Evolutionary conservation across 148 eudicot genomes (phyloP), one percentile per base, ranked within the genome.

Genomic region (Rhododendron griersonianum): DNA sequence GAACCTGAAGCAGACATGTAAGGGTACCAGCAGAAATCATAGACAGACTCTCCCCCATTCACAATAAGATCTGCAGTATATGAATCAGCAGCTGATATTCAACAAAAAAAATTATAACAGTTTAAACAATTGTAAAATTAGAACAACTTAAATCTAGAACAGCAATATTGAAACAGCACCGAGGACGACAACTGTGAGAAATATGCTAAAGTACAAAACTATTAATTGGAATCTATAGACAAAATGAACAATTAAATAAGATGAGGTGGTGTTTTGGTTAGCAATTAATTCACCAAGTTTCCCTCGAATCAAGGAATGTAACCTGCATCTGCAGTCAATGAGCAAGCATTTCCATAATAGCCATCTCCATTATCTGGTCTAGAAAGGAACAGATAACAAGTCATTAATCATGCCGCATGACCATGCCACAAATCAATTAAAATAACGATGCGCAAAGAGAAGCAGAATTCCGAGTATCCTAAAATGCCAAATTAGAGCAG

Each of bases 21-120:
- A 1, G 99, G 99, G 85, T 97, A 97, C 99, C 99, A 97, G 90
- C 98, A 95, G 87, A 88, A 95, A 87, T 97, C 99, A 90, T 97
- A 97, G n/a, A 95, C 91, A 77, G 99, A 88, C 89, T 97, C 99
- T 80, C 99, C 99, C 89, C 93, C 99, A 25, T 84, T 92, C 83
- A 95, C 67, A 84, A 91, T 92, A 87, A 92, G 88, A 84, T 87
- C 91, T 85, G 99, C 92, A 85, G 81, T 28, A 90, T 90, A 97
- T 59, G 99, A 94, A 93, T 97, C 99, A 93, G 94, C 90, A 89
- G 39, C 83, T 83, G 79, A 48, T 61, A 37, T 73, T 44, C 55
- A 83, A 39, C 18, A 86, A 25, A 41, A 35, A 71, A 71, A 13
- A 25, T 61, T 15, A 81, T 84, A 55, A 19, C 16, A 78, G 35